These are phyloP conservation scores for Candida schatavii DNA, from an alignment of 805 yeast genomes.

Conservation along the genomic window DNA sequence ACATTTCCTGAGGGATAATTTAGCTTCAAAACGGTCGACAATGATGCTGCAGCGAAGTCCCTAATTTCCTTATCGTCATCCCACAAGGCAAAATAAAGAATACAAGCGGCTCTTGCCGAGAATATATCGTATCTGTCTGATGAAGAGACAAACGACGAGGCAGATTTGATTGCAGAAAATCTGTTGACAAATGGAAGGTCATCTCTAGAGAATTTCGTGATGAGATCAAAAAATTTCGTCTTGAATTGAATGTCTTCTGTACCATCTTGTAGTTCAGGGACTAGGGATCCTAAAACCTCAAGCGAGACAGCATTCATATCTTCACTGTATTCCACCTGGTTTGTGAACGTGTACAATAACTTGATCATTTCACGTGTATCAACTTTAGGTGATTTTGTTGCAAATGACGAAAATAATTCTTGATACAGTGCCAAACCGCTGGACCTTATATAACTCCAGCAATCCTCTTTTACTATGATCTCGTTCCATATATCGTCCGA, in stretches of 20 bases:
- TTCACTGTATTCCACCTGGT: conserved; percentile 33
- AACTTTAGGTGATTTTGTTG: conserved; percentile 13
- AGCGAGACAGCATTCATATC: conserved; percentile 47
- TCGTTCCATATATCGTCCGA: conserved; percentile 12
- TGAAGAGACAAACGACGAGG: conserved; percentile 18
- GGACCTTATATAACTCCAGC: conserved; percentile 48
- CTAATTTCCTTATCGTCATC: conserved; percentile 73
- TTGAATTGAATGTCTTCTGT: neutral
- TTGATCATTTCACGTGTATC: conserved; percentile 15
- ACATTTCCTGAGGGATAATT: neutral
- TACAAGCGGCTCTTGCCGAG: conserved; percentile 16
- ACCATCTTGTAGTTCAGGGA: conserved; percentile 17
- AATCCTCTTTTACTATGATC: conserved; percentile 18
- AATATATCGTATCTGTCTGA: conserved; percentile 6
- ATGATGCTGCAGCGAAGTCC: conserved; percentile 39
- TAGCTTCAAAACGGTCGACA: conserved; percentile 18
- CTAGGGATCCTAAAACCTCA: conserved; percentile 49
- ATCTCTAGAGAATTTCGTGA: conserved; percentile 35
- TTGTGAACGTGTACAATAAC: conserved; percentile 25
- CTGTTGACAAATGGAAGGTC: conserved; percentile 45
- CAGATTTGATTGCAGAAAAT: conserved; percentile 43
- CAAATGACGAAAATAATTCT: conserved; percentile 13
- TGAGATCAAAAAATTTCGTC: conserved; percentile 22
- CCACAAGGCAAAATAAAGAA: conserved; percentile 37
- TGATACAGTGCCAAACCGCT: conserved; percentile 35